phyloP scores from a whole-genome alignment of 495 filamentous ascomycete genomes.

The Trichoderma asperelloides region DNA sequence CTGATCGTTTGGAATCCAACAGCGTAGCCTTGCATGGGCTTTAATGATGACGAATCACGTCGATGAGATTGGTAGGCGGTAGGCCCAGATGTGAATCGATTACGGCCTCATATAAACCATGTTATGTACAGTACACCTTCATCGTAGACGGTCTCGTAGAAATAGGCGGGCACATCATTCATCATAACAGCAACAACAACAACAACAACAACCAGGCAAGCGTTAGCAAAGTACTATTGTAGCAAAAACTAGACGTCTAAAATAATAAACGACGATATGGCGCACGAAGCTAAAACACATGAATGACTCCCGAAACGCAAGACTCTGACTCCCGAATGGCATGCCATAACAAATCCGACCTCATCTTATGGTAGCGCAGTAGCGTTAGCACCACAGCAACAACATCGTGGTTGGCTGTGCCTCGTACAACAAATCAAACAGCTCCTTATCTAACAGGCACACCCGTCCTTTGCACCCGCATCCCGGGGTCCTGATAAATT shows the following conservation, averaged over 20 bases:
- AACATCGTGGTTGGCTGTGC: not conserved
- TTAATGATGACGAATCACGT: not conserved
- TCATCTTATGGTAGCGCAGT: not conserved
- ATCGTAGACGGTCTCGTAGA: not conserved
- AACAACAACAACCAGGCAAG: not conserved
- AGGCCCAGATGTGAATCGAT: not conserved
- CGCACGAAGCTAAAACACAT: constrained; percentile 1
- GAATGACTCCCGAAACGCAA: constrained; percentile 4
- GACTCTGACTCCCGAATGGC: constrained; percentile 7
- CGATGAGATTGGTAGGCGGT: not conserved
- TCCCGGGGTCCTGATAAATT: constrained; percentile 55
- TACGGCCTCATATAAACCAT: not conserved
- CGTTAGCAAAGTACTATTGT: not conserved
- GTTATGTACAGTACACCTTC: not conserved
- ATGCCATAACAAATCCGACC: not conserved
- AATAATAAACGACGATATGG: constrained; percentile 7
- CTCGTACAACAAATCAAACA: not conserved
- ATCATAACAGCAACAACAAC: not conserved
- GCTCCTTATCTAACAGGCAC: constrained; percentile 59
- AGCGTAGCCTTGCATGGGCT: not conserved
- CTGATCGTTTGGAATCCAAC: not conserved
- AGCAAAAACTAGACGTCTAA: constrained; percentile 6
- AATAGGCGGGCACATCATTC: not conserved
- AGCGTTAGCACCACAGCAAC: not conserved
- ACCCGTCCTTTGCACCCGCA: constrained; percentile 74